Evolutionary conservation across 768 basidiomycete genomes (phyloP).

Genomic region (Suillus luteus): DNA sequence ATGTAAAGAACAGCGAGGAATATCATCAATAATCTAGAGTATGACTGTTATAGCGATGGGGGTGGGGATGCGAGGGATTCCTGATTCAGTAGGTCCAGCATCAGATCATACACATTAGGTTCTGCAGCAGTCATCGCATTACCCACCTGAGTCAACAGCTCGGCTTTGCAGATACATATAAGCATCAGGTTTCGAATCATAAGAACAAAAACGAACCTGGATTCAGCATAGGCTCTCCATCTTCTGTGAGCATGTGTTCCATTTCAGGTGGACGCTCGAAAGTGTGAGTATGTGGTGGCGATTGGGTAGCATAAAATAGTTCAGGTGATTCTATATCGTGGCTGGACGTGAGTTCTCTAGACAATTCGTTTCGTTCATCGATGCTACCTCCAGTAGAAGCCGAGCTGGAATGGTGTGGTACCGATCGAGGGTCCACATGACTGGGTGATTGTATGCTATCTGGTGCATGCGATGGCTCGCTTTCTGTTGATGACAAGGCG

Average conservation of each 20-base stretch:
- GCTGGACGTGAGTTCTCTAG: conserved; percentile 26
- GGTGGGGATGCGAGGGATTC: conserved; percentile 73
- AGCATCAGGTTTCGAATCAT: conserved; percentile 6
- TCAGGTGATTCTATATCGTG: conserved; percentile 9
- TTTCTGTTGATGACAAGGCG: conserved; percentile 37
- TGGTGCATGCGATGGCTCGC: conserved; percentile 24
- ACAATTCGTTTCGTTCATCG: conserved; percentile 21
- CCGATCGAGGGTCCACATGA: conserved; percentile 8
- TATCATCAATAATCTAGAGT: conserved; percentile 28
- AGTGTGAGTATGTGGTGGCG: conserved; percentile 23
- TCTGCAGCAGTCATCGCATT: conserved; percentile 13
- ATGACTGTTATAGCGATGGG: conserved; percentile 42
- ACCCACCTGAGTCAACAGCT: conserved; percentile 63
- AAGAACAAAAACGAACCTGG: conserved; percentile 48
- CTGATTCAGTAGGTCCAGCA: conserved; percentile 36
- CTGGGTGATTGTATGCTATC: conserved; percentile 13
- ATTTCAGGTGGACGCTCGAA: conserved; percentile 44
- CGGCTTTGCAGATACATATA: conserved; percentile 39
- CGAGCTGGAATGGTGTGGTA: conserved; percentile 16
- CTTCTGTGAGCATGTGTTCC: conserved; percentile 62
- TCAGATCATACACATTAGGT: conserved; percentile 29
- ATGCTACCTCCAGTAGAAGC: conserved; percentile 13
- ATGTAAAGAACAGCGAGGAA: conserved; percentile 6
- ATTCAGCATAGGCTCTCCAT: conserved; percentile 68
- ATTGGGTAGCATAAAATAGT: conserved; percentile 28